Base-by-base conservation (phyloP, 2,329 filamentous ascomycete species). In the Talaromyces sp. region DNA sequence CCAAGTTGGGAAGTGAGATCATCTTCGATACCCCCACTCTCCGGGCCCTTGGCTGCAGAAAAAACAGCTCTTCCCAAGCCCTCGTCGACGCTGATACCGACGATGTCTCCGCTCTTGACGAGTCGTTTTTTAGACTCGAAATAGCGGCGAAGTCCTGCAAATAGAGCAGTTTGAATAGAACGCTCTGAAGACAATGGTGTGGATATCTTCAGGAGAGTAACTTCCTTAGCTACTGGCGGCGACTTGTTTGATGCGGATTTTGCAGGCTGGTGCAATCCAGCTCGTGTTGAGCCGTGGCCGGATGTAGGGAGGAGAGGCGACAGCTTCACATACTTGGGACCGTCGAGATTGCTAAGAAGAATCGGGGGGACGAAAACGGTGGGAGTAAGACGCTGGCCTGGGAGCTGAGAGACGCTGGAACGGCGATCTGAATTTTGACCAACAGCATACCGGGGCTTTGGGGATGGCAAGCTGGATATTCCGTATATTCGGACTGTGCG, bases 161-260 rank as follows among this genome's bases (percentile, higher is more conserved):
- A 88, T 4, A 98, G 84, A 4, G 91, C 91, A 7, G 91, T 90
- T 71, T 98, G 93, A 10, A 96, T 84, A 1, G 89, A 84, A 53
- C 91, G 84, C 69, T 98, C 93, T 3, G 90, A 93, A 0, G 93
- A 93, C 8, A 95, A 81, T 0, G 95, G 95, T 0, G 93, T 96
- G 11, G 92, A 88, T 49, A 99, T 86, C 68, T 96, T 95, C 54
- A 93, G 84, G 47, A 99, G 81, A 0, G 90, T 96, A 58, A 98
- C 91, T 70, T 97, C 93, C 66, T 85, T 87, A 0, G 87, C 87
- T 39, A 83, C 74, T 19, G 86, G 86, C 4, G 86, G 86, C 19
- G 80, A 75, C 33, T 80, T 81, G 39, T 64, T 70, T 58, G 68
- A 72, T 63, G 73, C 79, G 63, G 75, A 76, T 66, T 78, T 82